These are phyloP conservation scores for Heterobasidion occidentale DNA, from an alignment of 1,284 basidiomycete species.

Conservation along the genomic window DNA sequence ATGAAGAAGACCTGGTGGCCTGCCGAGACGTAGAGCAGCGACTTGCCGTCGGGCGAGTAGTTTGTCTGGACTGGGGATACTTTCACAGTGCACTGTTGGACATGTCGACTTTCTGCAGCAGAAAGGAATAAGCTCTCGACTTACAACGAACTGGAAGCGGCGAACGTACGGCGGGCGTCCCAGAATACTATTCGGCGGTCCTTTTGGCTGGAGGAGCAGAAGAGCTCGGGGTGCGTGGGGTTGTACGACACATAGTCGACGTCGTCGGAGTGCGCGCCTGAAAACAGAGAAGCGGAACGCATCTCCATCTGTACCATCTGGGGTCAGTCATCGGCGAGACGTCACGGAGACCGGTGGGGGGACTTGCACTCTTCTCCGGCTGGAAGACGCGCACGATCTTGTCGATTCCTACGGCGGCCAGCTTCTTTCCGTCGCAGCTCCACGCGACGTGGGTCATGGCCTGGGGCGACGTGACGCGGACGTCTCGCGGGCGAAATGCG, in stretches of 20 bases:
- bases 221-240: slow-evolving; percentile 71
- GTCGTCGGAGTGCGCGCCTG: slow-evolving; percentile 65
- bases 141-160: neutral
- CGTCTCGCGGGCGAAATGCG: slow-evolving; percentile 68
- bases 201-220: slow-evolving; percentile 69
- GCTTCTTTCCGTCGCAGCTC: slow-evolving; percentile 73
- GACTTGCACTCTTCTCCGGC: slow-evolving; percentile 65
- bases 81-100: slow-evolving; percentile 50
- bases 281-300: slow-evolving; percentile 51
- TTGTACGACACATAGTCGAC: slow-evolving; percentile 76
- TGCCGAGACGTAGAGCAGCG: slow-evolving; percentile 53
- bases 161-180: slow-evolving; percentile 68
- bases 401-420: slow-evolving; percentile 73
- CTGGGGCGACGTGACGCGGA: slow-evolving; percentile 54
- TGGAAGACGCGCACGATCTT: slow-evolving; percentile 67
- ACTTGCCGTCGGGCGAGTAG: slow-evolving; percentile 65
- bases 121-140: neutral
- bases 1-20: slow-evolving; percentile 52
- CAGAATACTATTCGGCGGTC: slow-evolving; percentile 70
- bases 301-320: slow-evolving; percentile 51
- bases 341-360: neutral
- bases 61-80: slow-evolving; percentile 51
- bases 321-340: neutral
- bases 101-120: slow-evolving; percentile 54
- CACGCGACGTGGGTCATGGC: slow-evolving; percentile 70